Base-by-base conservation (phyloP, 345 rosid species). In the Cochlearia excelsa region DNA sequence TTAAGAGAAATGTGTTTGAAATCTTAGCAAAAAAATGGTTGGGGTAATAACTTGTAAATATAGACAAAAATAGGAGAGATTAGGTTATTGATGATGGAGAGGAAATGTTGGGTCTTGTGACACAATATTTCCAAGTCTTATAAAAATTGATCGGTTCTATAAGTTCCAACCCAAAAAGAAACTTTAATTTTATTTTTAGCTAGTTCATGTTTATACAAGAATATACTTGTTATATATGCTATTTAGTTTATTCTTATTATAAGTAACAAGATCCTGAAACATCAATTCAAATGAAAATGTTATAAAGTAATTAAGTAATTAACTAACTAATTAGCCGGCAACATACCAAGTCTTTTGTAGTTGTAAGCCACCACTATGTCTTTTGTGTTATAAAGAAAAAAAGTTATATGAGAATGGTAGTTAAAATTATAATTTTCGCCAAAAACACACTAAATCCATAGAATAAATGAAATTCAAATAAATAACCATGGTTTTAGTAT, bases 11-110 rank as follows among this genome's bases (percentile, higher is more conserved):
- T 42, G 52, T 10, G 58, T 30, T 63, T 39, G 37, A 63, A 29
- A n/a, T 49, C 29, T 62, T 44, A 42, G 59, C 34, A 46, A 42
- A 69, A 69, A 39, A 39, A 30, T 16, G 5, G 1, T 49, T 9
- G 53, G 56, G 54, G 11, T 70, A 56, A 70, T 56, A 70, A 62
- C 64, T 29, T 62, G 52, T 62, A 69, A 28, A 35, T 56, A 48
- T 3, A 2, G 64, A 43, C 42, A 50, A 70, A 70, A 70, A 56
- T 63, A 70, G 74, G 23, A 54, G 61, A 37, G 37, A 33, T 60
- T 37, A 3, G 34, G 28, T 41, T 50, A 23, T 57, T 49, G 69
- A 56, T 56, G 74, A 64, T 63, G n/a, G 64, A 43, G 68, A 70
- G 74, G 26, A 28, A 48, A 48, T 35, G 34, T 55, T 69, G 69